Conservation (phyloP, 768 basidiomycete species). For the Trametes gibbosa region DNA sequence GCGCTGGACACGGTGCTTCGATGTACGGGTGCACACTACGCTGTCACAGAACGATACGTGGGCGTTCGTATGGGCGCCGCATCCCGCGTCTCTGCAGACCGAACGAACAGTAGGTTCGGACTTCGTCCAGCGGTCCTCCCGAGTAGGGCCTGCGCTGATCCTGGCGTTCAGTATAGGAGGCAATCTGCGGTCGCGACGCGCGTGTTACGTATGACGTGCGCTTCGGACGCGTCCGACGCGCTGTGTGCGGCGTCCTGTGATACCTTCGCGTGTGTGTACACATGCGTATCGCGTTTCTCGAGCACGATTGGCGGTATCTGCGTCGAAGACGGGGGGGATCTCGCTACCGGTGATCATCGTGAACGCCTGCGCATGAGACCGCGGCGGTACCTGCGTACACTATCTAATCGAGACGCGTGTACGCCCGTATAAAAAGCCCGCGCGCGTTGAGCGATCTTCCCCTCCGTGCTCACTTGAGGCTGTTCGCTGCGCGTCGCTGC, state of each 20-base stretch:
- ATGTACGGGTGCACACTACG: neutral
- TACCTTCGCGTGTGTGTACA: neutral
- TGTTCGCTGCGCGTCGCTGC: too few species aligned
- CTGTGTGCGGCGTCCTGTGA: neutral
- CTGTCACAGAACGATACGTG: neutral
- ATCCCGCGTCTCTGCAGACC: neutral
- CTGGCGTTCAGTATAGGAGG: neutral
- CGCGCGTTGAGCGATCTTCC: neutral
- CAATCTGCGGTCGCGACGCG: neutral
- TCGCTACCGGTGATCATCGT: constrained; percentile 11
- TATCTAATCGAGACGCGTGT: neutral
- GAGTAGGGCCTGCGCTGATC: constrained; percentile 8
- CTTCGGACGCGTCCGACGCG: neutral
- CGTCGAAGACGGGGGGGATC: constrained; percentile 2
- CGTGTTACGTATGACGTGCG: neutral
- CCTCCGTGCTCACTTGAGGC: neutral
- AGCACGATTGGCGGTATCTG: constrained; percentile 2
- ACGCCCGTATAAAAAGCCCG: neutral
- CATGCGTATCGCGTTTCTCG: neutral
- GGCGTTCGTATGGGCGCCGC: neutral
- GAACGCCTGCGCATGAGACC: constrained; percentile 6
- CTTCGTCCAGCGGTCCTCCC: neutral
- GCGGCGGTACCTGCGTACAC: neutral
- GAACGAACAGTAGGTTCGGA: neutral
- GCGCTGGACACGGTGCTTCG: neutral